These are phyloP conservation scores for Dacryopinax primogenitus DNA, from an alignment of 768 basidiomycete species.

Conservation along the genomic window DNA sequence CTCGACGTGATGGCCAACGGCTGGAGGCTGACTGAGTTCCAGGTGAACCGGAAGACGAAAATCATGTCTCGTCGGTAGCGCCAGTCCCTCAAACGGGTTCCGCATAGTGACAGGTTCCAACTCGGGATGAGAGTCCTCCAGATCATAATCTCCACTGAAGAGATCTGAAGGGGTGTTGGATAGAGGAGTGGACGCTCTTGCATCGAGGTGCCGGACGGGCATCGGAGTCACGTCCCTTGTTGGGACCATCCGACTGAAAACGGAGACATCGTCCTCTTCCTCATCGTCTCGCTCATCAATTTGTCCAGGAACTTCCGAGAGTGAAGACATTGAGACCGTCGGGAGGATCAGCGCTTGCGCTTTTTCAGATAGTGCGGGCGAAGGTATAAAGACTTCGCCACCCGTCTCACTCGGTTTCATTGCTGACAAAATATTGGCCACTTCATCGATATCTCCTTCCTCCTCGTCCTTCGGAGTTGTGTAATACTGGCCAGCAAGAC, in stretches of 20 bases:
- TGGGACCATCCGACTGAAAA: background rate
- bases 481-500: too few relatives aligned
- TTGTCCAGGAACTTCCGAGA: background rate
- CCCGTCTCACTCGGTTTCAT: too few relatives aligned
- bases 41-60: background rate
- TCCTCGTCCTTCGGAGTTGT: background rate
- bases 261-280: background rate
- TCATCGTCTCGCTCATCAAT: background rate
- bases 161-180: background rate
- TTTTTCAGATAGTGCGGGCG: too few relatives aligned
- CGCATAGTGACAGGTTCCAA: background rate
- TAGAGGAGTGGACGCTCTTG: background rate
- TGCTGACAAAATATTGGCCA: background rate
- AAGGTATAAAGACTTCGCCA: too few relatives aligned
- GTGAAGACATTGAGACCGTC: background rate
- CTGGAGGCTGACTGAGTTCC: background rate
- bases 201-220: background rate
- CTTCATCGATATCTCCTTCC: background rate
- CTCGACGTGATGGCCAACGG: background rate
- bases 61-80: background rate
- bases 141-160: conserved; percentile 3
- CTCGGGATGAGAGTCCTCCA: background rate
- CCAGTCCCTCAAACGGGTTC: background rate
- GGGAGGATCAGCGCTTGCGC: too few relatives aligned
- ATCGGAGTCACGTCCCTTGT: background rate